Conservation (phyloP, 2,329 filamentous ascomycete species). For the Aspergillus cejpii region DNA sequence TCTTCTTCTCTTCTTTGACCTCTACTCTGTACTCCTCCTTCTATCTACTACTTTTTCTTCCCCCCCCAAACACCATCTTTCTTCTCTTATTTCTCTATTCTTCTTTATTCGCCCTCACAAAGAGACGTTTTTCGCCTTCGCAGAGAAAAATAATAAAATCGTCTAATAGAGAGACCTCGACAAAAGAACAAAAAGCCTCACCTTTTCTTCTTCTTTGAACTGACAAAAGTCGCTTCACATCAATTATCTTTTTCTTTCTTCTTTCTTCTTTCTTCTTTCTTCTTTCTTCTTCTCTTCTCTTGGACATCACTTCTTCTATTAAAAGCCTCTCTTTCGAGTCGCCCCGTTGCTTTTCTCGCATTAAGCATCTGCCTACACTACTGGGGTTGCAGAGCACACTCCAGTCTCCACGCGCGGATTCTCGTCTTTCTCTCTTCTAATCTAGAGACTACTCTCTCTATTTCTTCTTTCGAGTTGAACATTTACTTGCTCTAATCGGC, state of each 20-base stretch:
- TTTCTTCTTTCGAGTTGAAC: no score
- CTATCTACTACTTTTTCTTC: no score
- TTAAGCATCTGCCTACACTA: conserved; percentile 1
- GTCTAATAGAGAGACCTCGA: neutral
- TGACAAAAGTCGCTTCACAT: neutral
- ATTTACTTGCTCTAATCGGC: conserved; percentile 10
- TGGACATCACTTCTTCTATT: neutral
- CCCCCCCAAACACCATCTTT: no score
- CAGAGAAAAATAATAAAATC: neutral
- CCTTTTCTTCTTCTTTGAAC: conserved; percentile 8
- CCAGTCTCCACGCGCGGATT: no score
- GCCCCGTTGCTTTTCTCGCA: neutral
- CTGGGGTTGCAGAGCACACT: neutral
- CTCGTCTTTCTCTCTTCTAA: conserved; percentile 6
- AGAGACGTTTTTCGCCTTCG: conserved; percentile 6
- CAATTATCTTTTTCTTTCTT: conserved; percentile 8
- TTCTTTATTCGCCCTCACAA: conserved; percentile 6
- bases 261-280: conserved; percentile 10
- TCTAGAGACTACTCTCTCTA: conserved; percentile 4
- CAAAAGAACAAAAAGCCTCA: neutral
- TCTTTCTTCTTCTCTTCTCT: conserved; percentile 7
- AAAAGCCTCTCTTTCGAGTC: conserved; percentile 1
- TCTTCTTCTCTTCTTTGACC: conserved; percentile 14
- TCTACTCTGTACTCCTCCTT: conserved; percentile 1
- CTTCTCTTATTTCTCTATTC: conserved; percentile 6